phyloP scores from a whole-genome alignment of 352 stramenopile species.

The Aphanomyces cochlioides region DNA sequence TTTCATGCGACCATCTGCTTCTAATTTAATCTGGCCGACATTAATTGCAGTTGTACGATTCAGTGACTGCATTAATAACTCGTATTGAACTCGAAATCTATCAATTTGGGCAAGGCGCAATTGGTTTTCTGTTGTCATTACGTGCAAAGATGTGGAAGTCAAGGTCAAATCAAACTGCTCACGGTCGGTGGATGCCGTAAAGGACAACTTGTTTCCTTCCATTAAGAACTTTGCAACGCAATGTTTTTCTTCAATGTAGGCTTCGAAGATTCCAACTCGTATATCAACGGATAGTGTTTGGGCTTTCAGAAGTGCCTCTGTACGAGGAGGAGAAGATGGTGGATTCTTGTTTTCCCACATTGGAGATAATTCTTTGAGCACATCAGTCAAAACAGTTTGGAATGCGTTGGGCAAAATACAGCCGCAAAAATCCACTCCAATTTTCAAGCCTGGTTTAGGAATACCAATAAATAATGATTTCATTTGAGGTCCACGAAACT shows the following conservation, averaged over 20 bases:
- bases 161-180: constrained; percentile 71
- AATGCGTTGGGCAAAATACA: constrained; percentile 22
- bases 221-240: constrained; percentile 83
- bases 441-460: not conserved
- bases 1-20: constrained; percentile 75
- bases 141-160: constrained; percentile 73
- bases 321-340: not conserved
- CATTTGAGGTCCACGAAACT: constrained; percentile 57
- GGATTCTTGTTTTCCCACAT: constrained; percentile 1
- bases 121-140: constrained; percentile 82
- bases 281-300: not conserved
- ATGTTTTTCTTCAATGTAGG: constrained; percentile 82
- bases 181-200: constrained; percentile 51
- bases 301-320: constrained; percentile 4
- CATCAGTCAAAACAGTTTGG: constrained; percentile 8
- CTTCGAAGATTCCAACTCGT: constrained; percentile 54
- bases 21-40: constrained; percentile 81
- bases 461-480: not conserved
- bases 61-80: constrained; percentile 45
- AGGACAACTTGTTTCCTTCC: constrained; percentile 69
- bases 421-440: constrained; percentile 13
- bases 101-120: constrained; percentile 80
- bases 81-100: constrained; percentile 73
- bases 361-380: constrained; percentile 12
- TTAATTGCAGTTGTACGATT: constrained; percentile 49